phyloP scores from a whole-genome alignment of 2,329 filamentous ascomycete genomes.

The Fusarium papillatum region DNA sequence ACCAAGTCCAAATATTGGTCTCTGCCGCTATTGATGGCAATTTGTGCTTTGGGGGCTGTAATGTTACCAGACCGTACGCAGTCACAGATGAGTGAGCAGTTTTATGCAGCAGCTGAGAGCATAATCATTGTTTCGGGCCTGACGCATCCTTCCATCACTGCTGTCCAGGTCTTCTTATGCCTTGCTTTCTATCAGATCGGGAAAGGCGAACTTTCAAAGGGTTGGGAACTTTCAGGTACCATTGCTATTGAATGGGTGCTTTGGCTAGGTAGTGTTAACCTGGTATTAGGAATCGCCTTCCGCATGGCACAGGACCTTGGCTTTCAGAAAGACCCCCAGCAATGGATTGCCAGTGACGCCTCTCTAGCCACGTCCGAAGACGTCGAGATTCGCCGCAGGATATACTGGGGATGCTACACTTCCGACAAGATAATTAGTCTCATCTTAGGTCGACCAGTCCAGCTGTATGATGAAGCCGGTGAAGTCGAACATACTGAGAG shows the following conservation, averaged over 20 bases:
- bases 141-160: not conserved
- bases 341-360: not conserved
- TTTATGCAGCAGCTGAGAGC: not conserved
- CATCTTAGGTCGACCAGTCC: not conserved
- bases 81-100: not conserved
- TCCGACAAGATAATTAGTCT: conserved; percentile 3
- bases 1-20: not conserved
- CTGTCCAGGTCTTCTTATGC: not conserved
- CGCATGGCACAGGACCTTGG: conserved; percentile 1
- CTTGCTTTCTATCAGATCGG: not conserved
- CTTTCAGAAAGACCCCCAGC: not conserved
- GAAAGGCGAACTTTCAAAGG: not conserved
- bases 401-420: conserved; percentile 1
- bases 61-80: not conserved
- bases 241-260: not conserved
- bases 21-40: not conserved
- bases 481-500: not conserved
- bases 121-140: not conserved
- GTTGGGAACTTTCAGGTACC: not conserved
- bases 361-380: not conserved
- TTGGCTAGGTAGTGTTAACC: too few species aligned
- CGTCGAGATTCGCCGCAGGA: not conserved
- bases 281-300: not conserved
- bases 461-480: not conserved
- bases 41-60: not conserved